These are phyloP conservation scores for Apophysomyces ossiformis DNA, from an alignment of 371 early-diverging fungal species.

Conservation along the genomic window DNA sequence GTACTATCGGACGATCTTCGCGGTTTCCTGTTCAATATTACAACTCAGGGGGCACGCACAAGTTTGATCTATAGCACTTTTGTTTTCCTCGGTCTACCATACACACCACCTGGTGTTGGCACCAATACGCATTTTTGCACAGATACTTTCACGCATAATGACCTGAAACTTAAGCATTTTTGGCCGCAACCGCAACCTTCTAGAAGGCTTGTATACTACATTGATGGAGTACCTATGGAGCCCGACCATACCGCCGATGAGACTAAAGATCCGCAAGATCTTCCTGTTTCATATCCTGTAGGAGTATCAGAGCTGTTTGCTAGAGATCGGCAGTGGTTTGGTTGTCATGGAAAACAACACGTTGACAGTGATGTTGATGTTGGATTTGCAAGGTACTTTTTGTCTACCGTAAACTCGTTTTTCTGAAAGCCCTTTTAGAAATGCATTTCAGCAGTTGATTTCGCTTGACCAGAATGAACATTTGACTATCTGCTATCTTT, in stretches of 20 bases:
- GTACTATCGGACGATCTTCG: slow-evolving; percentile 76
- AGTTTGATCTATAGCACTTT: slow-evolving; percentile 59
- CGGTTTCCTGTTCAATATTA: slow-evolving; percentile 61
- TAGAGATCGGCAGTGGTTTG: slow-evolving; percentile 43
- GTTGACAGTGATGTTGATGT: slow-evolving; percentile 33
- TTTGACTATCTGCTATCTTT: slow-evolving; percentile 45
- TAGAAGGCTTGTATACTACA: slow-evolving; percentile 31
- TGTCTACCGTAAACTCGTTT: not conserved
- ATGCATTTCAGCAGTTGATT: slow-evolving; percentile 50
- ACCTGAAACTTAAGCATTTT: slow-evolving; percentile 40
- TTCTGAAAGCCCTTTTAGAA: slow-evolving; percentile 28
- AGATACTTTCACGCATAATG: slow-evolving; percentile 63
- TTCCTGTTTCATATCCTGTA: slow-evolving; percentile 60
- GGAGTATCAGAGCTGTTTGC: slow-evolving; percentile 48
- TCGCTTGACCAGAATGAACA: slow-evolving; percentile 32
- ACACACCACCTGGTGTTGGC: slow-evolving; percentile 58
- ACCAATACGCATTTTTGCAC: slow-evolving; percentile 51
- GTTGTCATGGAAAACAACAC: slow-evolving; percentile 24
- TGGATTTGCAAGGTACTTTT: slow-evolving; percentile 50
- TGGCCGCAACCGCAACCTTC: slow-evolving; percentile 30
- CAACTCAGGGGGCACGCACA: slow-evolving; percentile 38
- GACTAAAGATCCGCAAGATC: slow-evolving; percentile 32
- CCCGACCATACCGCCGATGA: slow-evolving; percentile 30
- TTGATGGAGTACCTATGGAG: slow-evolving; percentile 49
- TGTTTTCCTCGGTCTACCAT: slow-evolving; percentile 57